These are phyloP conservation scores for Phaeomoniella chlamydospora DNA, from an alignment of 2,329 filamentous ascomycete species.

Conservation along the genomic window DNA sequence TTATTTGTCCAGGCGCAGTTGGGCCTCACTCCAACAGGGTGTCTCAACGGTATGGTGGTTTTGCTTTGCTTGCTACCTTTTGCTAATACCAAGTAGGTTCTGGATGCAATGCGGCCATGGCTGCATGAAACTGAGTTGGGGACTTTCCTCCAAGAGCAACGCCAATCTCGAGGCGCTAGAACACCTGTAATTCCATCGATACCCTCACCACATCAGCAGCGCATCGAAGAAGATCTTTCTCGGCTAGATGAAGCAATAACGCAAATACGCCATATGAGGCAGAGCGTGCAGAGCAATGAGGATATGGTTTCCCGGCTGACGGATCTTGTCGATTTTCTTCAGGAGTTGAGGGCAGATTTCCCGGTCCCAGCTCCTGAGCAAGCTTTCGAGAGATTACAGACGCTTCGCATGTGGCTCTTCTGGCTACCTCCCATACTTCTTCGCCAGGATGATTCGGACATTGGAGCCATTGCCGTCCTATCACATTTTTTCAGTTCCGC, in stretches of 20 bases:
- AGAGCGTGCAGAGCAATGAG: slow-evolving; percentile 52
- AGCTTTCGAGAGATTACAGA: slow-evolving; percentile 80
- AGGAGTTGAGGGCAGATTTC: slow-evolving; percentile 56
- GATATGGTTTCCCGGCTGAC: slow-evolving; percentile 55
- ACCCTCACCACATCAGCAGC: slow-evolving; percentile 2
- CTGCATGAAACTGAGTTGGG: slow-evolving; percentile 64
- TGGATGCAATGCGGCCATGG: slow-evolving; percentile 84
- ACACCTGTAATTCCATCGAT: slow-evolving; percentile 18
- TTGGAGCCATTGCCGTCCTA: slow-evolving; percentile 67
- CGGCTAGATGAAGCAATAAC: slow-evolving; percentile 52
- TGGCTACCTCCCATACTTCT: slow-evolving; percentile 83
- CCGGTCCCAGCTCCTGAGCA: slow-evolving; percentile 59
- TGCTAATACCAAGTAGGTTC: slow-evolving; percentile 41
- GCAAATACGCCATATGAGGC: slow-evolving; percentile 43
- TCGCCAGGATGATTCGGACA: slow-evolving; percentile 59
- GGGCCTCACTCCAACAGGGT: slow-evolving; percentile 85
- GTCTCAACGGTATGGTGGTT: slow-evolving; percentile 60
- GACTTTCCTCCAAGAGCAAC: slow-evolving; percentile 24
- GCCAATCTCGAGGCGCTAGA: slow-evolving; percentile 19
- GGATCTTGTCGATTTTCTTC: slow-evolving; percentile 58
- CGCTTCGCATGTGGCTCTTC: slow-evolving; percentile 83
- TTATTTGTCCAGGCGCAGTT: slow-evolving; percentile 54
- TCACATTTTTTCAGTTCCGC: slow-evolving; percentile 86
- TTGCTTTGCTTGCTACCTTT: background rate
- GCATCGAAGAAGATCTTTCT: slow-evolving; percentile 56